Conservation (phyloP, 164 flowering plant genomes). For the Magnolia kwangsiensis region DNA sequence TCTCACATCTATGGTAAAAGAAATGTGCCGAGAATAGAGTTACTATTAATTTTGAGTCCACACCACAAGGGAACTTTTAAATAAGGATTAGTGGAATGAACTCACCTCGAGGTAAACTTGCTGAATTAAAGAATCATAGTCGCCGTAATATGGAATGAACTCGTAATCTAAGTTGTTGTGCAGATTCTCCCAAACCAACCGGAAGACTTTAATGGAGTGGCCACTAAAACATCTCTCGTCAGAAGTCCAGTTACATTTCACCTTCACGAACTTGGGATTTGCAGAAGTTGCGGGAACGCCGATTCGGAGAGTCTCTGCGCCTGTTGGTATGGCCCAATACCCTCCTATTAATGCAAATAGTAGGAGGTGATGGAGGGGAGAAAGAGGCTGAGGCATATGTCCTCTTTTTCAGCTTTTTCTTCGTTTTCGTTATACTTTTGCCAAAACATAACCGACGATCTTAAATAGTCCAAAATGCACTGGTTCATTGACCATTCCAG, state of each 20-base stretch:
- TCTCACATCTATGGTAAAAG: no score
- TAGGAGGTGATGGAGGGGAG: background rate
- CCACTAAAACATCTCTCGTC: conserved; percentile 21
- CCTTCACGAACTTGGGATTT: background rate
- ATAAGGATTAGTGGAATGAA: background rate
- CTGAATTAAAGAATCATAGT: conserved; percentile 20
- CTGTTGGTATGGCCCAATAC: conserved; percentile 39
- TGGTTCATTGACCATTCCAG: no score
- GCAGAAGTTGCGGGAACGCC: conserved; percentile 38
- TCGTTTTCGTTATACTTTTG: background rate
- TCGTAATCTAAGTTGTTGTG: conserved; percentile 26
- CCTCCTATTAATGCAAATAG: conserved; percentile 18
- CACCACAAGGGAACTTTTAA: background rate
- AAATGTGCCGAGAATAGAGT: no score
- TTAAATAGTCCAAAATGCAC: no score
- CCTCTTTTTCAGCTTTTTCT: background rate
- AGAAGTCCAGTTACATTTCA: background rate
- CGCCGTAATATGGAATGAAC: conserved; percentile 16
- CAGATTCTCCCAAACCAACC: conserved; percentile 18
- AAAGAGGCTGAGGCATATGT: background rate
- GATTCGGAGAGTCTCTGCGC: conserved; percentile 31
- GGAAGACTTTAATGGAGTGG: conserved; percentile 48
- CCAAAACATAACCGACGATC: no score
- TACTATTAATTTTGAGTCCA: no score
- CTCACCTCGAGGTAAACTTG: conserved; percentile 37